Evolutionary conservation across 2,329 filamentous ascomycete species (phyloP).

Genomic region (Fragosphaeria purpurea): DNA sequence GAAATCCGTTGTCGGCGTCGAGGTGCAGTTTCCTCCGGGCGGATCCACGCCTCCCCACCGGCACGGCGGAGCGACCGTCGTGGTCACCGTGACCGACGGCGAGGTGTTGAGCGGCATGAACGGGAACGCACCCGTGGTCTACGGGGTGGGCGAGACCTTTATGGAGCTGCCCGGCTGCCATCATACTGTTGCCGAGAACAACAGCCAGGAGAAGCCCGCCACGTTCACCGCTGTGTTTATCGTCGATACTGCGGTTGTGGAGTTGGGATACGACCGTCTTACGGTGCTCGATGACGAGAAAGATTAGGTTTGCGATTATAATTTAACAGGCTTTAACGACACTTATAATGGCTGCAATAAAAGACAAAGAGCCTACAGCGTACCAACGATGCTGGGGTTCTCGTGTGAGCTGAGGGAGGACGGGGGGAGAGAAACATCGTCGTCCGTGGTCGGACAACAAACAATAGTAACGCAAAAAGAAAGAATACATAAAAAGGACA

Average conservation of each 20-base stretch:
- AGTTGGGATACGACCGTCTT: not conserved
- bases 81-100: not conserved
- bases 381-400: no score
- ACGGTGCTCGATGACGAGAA: not conserved
- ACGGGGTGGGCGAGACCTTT: not conserved
- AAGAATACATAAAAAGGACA: no score
- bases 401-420: no score
- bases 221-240: not conserved
- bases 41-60: not conserved
- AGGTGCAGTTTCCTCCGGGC: not conserved
- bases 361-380: no score
- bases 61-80: not conserved
- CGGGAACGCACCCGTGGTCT: not conserved
- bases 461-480: no score
- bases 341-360: no score
- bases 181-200: slow-evolving; percentile 1
- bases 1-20: not conserved
- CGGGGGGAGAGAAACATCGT: no score
- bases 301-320: no score
- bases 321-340: no score
- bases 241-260: not conserved
- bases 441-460: no score
- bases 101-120: slow-evolving; percentile 1
- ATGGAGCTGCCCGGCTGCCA: not conserved
- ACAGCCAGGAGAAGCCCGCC: not conserved